These are phyloP conservation scores for Vachellia pachyceras DNA, from an alignment of 306 rosid species.

Conservation along the genomic window DNA sequence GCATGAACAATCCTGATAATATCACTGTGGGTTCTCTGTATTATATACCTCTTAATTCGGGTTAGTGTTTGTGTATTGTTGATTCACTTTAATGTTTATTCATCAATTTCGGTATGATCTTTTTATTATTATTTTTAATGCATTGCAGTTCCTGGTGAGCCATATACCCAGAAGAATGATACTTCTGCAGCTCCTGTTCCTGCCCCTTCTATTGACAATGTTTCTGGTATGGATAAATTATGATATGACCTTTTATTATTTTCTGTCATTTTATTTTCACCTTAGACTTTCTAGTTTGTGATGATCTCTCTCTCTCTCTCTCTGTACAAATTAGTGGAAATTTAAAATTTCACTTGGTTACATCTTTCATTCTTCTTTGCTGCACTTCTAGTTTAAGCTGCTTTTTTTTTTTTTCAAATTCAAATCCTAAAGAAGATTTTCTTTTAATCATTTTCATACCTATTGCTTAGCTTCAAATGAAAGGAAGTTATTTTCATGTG, in stretches of 20 bases:
- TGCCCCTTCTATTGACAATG: slow-evolving; percentile 50
- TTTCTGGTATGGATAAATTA: slow-evolving; percentile 59
- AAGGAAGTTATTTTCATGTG: not conserved
- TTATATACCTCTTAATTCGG: slow-evolving; percentile 91
- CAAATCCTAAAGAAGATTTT: not conserved
- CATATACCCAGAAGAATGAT: slow-evolving; percentile 67
- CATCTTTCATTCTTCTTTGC: slow-evolving; percentile 7
- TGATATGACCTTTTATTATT: not conserved
- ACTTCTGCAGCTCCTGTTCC: slow-evolving; percentile 66
- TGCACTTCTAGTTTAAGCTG: slow-evolving; percentile 15
- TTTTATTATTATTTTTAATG: not conserved
- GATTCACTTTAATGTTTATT: not conserved
- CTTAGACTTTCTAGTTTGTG: not conserved
- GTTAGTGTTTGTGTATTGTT: slow-evolving; percentile 49
- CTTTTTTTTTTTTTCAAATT: not conserved
- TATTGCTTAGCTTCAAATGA: not conserved
- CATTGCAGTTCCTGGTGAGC: slow-evolving; percentile 90
- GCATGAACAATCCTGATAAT: slow-evolving; percentile 78
- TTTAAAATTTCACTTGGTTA: slow-evolving; percentile 10
- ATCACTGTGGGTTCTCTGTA: slow-evolving; percentile 82
- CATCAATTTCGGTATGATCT: not conserved
- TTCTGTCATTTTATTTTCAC: slow-evolving; percentile 5
- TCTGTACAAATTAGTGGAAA: not conserved
- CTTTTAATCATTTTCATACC: not conserved
- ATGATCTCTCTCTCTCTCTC: not conserved